Conservation (phyloP, 2,329 filamentous ascomycete species). For the Cadophora malorum region DNA sequence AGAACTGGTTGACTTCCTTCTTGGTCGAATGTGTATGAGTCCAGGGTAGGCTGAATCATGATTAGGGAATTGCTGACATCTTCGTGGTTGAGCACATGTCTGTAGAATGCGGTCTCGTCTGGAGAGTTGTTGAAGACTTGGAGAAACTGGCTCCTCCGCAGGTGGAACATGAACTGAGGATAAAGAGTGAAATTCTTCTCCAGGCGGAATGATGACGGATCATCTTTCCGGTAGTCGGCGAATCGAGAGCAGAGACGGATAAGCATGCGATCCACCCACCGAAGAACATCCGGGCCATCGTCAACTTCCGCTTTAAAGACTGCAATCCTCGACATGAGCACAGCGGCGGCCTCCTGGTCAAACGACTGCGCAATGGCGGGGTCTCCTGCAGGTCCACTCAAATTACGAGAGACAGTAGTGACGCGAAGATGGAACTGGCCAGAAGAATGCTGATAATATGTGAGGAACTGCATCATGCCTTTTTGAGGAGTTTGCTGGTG, state of each 20-base stretch:
- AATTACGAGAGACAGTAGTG: constrained; percentile 87
- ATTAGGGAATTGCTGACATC: constrained; percentile 95
- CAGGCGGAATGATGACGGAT: constrained; percentile 92
- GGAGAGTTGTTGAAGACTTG: constrained; percentile 99
- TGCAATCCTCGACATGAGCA: constrained; percentile 98
- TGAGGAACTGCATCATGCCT: constrained; percentile 97
- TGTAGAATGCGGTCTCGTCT: constrained; percentile 98
- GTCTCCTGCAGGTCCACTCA: constrained; percentile 93
- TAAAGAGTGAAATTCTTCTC: constrained; percentile 99
- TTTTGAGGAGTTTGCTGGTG: constrained; percentile 89
- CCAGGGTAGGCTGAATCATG: constrained; percentile 98
- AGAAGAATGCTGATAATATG: constrained; percentile 97
- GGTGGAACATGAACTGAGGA: constrained; percentile 99
- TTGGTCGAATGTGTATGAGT: constrained; percentile 96
- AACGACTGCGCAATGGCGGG: constrained; percentile 96
- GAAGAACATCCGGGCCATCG: constrained; percentile 95
- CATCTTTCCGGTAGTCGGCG: constrained; percentile 97
- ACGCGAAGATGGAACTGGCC: constrained; percentile 96
- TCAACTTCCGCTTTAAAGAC: constrained; percentile 99
- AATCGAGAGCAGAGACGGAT: constrained; percentile 96
- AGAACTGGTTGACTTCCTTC: constrained; percentile 93
- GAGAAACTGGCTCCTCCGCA: constrained; percentile 94
- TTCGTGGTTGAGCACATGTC: constrained; percentile 96
- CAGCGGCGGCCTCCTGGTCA: constrained; percentile 96
- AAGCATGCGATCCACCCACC: constrained; percentile 98